Evolutionary conservation across 768 basidiomycete species (phyloP), one percentile per base, ranked within the genome.

Genomic region (Russula sp.): DNA sequence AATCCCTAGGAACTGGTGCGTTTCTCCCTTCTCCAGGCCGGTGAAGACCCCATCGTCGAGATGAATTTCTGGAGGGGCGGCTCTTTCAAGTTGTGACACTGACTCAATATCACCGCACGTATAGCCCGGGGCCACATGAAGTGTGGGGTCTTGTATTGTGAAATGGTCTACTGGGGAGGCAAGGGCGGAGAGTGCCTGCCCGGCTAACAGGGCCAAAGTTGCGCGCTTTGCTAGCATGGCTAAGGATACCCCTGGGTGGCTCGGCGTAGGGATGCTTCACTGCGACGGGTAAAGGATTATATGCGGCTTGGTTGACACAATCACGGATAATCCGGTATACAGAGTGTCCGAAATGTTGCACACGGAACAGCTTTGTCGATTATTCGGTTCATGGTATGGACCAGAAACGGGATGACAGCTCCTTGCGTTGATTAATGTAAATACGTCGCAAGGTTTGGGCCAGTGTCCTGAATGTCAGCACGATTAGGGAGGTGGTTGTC

Each of bases 1-100:
- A 14, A 80, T 76, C 6, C 78, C 78, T 0, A 78, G 66, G 61
- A 75, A 80, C 16, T 69, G 54, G 8, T 69, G 65, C 0, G 73
- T 68, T n/a, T 53, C 55, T 9, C 71, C 74, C 1, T 65, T 65
- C 11, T 63, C 34, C 1, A 60, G 2, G 1, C 77, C 77, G 34
- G 67, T 67, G 55, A 76, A 72, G 4, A 70, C 65, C 0, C 70
- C 75, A 11, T 62, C 65, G 40, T 73, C 70, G 5, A 77, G 73
- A 20, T 34, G 56, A 22, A 75, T 71, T 35, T 59, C 60, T 35
- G 67, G 61, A 35, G 4, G 16, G 3, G 42, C 40, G 27, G 5
- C 20, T 13, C 2, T 0, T 6, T 5, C 34, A 2, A 3, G 57
- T 5, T 35, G 13, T 9, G 16, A n/a, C 14, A 27, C n/a, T 8